Evolutionary conservation across 1,139 yeast genomes (phyloP), one percentile per base, ranked within the genome.

Genomic region (Geotrichum fermentans): DNA sequence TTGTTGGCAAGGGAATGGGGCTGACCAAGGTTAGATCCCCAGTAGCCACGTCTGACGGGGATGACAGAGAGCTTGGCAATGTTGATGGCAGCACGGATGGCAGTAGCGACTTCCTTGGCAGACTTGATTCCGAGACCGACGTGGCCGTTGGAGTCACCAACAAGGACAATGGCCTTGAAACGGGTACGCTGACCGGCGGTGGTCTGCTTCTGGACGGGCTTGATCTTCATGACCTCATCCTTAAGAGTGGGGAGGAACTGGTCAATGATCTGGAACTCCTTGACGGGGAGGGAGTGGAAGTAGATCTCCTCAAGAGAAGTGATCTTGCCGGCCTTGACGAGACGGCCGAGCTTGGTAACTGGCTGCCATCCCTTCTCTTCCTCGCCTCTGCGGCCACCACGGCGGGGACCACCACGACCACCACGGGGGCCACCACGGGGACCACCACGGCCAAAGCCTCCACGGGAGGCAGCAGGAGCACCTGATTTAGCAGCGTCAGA

Each of bases 171-270:
- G 75, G 97, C 98, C 94, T 94, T 94, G 86, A 92, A 90, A 83
- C 99, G 89, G 78, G 98, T 92, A 83, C 99, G 92, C 83, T 92
- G 99, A 89, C 99, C 99, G 70, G 99, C 99, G 80, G 96, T 84
- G 82, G 99, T 92, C 80, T 92, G 99, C 84, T 92, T 92, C 80
- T 92, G 99, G 67, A 92, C 98, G 65, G 99, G 95, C 82, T 94
- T 85, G 79, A 92, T 92, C 88, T 89, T 89, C 98, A 92, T 92
- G 71, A 94, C 97, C 78, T 92, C 96, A 73, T 92, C 99, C 79
- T 85, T 83, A 73, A 92, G 84, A 71, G 79, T 84, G 72, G 98
- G 98, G 71, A 92, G 82, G 76, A 92, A 82, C 72, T 82, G 83
- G 80, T 92, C 99, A 70, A 92, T 85, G 82, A 92, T 86, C 81